Percentiles rank a stretch among this genome's conserved stretches.
Evolutionary conservation across 768 basidiomycete species (phyloP).

Genomic region (Strobilomyces confusus): DNA sequence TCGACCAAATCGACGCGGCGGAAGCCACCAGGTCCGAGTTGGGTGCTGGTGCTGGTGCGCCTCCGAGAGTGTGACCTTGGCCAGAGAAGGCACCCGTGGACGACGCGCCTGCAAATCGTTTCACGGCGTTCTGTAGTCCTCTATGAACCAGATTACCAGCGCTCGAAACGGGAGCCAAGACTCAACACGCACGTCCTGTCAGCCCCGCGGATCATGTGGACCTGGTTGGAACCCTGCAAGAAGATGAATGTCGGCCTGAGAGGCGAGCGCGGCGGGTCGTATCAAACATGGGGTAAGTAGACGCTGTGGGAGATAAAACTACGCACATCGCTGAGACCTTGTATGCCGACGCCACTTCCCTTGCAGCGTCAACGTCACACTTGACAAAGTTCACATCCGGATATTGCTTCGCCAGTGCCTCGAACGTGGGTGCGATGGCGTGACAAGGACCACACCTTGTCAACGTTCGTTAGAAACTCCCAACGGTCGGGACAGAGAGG

Average conservation of each 20-base stretch:
- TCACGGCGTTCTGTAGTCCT: conserved; percentile 55
- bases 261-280: neutral
- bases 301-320: neutral
- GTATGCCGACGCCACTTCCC: conserved; percentile 63
- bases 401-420: conserved; percentile 65
- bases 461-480: conserved; percentile 5
- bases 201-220: conserved; percentile 73
- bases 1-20: conserved; percentile 37
- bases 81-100: conserved; percentile 56
- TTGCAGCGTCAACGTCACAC: conserved; percentile 71
- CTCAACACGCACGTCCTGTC: conserved; percentile 49
- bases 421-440: conserved; percentile 73
- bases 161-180: neutral
- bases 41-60: conserved; percentile 37
- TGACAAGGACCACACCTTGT: conserved; percentile 85
- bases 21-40: conserved; percentile 29
- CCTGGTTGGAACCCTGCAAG: conserved; percentile 58
- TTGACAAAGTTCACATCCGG: conserved; percentile 77
- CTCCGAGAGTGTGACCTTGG: conserved; percentile 69
- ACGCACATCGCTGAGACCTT: conserved; percentile 69
- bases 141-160: conserved; percentile 33
- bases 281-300: neutral
- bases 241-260: conserved; percentile 83
- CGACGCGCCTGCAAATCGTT: conserved; percentile 44
- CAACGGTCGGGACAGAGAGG: conserved; percentile 1